These are phyloP conservation scores for Trichoderma aggressivum DNA, from an alignment of 2,329 filamentous ascomycete species.

Conservation along the genomic window DNA sequence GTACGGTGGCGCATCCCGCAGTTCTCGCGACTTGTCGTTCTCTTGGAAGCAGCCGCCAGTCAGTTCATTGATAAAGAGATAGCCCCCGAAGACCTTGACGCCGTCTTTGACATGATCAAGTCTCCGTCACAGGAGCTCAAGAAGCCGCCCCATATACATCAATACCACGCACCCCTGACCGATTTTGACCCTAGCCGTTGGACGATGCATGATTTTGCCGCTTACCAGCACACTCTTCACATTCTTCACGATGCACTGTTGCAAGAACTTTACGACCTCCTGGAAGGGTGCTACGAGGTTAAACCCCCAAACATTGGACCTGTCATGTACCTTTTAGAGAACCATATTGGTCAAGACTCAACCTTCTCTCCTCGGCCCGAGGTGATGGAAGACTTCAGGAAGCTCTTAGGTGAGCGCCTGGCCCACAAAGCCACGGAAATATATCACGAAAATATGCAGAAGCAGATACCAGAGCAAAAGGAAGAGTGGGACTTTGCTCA, in stretches of 20 bases:
- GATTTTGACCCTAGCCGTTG: slow-evolving; percentile 60
- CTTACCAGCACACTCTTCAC: slow-evolving; percentile 72
- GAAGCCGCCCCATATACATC: slow-evolving; percentile 55
- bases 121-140: slow-evolving; percentile 64
- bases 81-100: slow-evolving; percentile 75
- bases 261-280: slow-evolving; percentile 80
- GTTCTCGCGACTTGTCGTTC: slow-evolving; percentile 72
- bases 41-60: slow-evolving; percentile 79
- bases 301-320: slow-evolving; percentile 79
- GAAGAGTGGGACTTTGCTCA: slow-evolving; percentile 88
- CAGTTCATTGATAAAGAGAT: slow-evolving; percentile 85
- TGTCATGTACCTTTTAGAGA: slow-evolving; percentile 75
- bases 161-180: slow-evolving; percentile 48
- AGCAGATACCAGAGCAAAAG: slow-evolving; percentile 74
- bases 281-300: slow-evolving; percentile 84
- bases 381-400: slow-evolving; percentile 68
- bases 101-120: slow-evolving; percentile 79
- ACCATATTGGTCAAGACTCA: slow-evolving; percentile 76
- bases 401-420: slow-evolving; percentile 69
- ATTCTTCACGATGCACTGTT: slow-evolving; percentile 77
- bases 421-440: slow-evolving; percentile 71
- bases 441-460: slow-evolving; percentile 75
- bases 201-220: slow-evolving; percentile 65
- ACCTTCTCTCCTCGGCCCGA: slow-evolving; percentile 69
- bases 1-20: slow-evolving; percentile 86